Conservation (phyloP, 352 stramenopile species). For the Blastocystis sp. region DNA sequence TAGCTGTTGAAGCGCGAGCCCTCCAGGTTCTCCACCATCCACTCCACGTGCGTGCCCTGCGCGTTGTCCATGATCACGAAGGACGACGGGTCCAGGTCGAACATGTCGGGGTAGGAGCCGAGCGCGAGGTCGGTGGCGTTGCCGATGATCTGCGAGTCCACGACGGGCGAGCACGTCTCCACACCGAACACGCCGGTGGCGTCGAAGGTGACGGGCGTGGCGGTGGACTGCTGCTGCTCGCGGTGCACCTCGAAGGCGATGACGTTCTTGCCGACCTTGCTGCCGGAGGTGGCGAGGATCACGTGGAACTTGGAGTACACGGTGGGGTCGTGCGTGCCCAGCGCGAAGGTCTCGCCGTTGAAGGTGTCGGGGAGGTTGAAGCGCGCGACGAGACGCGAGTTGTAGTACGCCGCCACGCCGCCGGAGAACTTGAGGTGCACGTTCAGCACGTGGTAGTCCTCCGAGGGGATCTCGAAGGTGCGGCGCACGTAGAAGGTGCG, state of each 20-base stretch:
- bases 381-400: constrained; percentile 4
- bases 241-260: constrained; percentile 62
- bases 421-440: constrained; percentile 25
- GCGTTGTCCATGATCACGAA: neutral
- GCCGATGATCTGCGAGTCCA: neutral
- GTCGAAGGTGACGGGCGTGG: constrained; percentile 10
- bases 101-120: neutral
- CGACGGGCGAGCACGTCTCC: neutral
- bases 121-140: neutral
- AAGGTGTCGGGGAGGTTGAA: constrained; percentile 46
- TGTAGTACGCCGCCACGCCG: constrained; percentile 54
- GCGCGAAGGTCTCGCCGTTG: neutral
- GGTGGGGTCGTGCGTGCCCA: neutral
- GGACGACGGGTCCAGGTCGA: constrained; percentile 1
- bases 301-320: constrained; percentile 48
- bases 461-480: constrained; percentile 40
- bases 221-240: neutral
- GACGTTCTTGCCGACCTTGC: constrained; percentile 12
- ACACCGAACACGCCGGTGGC: constrained; percentile 34
- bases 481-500: constrained; percentile 22
- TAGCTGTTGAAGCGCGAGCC: constrained; percentile 31
- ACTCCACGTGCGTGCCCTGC: neutral
- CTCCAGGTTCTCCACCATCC: constrained; percentile 46
- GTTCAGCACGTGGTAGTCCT: constrained; percentile 57
- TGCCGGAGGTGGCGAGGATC: constrained; percentile 1